Evolutionary conservation across 129 eudicot genomes (phyloP).

Genomic region (Logfia minima): DNA sequence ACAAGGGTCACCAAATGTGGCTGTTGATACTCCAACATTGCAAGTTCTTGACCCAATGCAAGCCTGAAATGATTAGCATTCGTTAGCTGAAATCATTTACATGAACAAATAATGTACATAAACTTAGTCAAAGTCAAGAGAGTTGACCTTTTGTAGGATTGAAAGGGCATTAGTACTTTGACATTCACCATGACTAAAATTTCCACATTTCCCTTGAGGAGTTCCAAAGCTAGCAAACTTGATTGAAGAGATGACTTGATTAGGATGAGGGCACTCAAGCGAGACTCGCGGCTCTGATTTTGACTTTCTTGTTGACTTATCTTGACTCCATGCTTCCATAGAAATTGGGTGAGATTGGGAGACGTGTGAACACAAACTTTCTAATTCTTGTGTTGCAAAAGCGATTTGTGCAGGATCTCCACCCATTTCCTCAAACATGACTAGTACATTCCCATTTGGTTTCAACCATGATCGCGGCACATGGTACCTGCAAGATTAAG

Average conservation of each 20-base stretch:
- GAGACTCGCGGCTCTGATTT: slow-evolving; percentile 16
- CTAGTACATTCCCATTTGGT: slow-evolving; percentile 59
- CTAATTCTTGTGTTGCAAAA: slow-evolving; percentile 52
- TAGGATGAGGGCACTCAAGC: slow-evolving; percentile 21
- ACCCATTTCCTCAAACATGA: slow-evolving; percentile 81
- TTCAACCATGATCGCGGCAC: slow-evolving; percentile 92
- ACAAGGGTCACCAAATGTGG: slow-evolving; percentile 80
- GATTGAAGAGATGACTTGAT: slow-evolving; percentile 30
- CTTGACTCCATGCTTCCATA: background rate
- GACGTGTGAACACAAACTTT: slow-evolving; percentile 71
- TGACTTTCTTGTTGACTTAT: background rate
- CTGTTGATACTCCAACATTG: slow-evolving; percentile 56
- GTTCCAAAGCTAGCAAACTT: slow-evolving; percentile 42
- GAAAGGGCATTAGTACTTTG: slow-evolving; percentile 62
- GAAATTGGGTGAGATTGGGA: slow-evolving; percentile 43
- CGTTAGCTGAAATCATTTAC: background rate
- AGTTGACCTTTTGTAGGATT: slow-evolving; percentile 54
- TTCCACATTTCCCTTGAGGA: slow-evolving; percentile 29
- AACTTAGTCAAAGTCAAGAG: slow-evolving; percentile 14
- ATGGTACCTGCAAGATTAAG: slow-evolving; percentile 59
- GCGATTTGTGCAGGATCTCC: slow-evolving; percentile 78
- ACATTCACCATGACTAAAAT: slow-evolving; percentile 75
- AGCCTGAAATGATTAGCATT: slow-evolving; percentile 46
- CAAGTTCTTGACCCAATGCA: slow-evolving; percentile 82
- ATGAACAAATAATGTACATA: background rate